These are phyloP conservation scores for Kodamaea hsintzibuensis DNA, from an alignment of 805 yeast genomes.

Conservation along the genomic window DNA sequence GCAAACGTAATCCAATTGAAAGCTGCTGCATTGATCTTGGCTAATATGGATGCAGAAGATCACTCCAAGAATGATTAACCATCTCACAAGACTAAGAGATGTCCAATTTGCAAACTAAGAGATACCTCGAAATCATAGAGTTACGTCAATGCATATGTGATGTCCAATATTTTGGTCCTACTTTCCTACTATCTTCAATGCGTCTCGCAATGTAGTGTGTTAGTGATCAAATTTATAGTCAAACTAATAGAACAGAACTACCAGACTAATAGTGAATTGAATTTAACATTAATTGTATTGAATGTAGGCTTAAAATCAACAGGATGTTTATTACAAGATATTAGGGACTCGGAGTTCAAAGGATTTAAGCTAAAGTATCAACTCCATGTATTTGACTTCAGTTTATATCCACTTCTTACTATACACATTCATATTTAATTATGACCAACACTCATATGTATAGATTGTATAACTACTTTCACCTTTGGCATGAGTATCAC, in stretches of 20 bases:
- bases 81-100: background rate
- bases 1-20: constrained; percentile 87
- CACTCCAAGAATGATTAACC: background rate
- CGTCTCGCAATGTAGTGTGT: background rate
- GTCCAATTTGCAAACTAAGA: background rate
- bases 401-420: too few species aligned
- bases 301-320: too few species aligned
- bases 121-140: background rate
- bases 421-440: too few species aligned
- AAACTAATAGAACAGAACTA: background rate
- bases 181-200: background rate
- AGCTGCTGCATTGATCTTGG: constrained; percentile 80
- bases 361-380: too few species aligned
- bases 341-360: too few species aligned
- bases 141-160: background rate
- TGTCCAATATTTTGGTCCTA: background rate
- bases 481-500: background rate
- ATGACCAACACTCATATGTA: too few species aligned
- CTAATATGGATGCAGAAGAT: constrained; percentile 69
- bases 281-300: background rate
- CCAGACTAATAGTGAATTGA: background rate
- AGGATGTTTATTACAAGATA: too few species aligned
- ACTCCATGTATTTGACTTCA: too few species aligned
- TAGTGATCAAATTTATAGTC: background rate
- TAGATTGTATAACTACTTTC: too few species aligned